Percentiles rank a stretch among this genome's conserved stretches.
Conservation (phyloP, 768 basidiomycete species). For the Boletus edulis region DNA sequence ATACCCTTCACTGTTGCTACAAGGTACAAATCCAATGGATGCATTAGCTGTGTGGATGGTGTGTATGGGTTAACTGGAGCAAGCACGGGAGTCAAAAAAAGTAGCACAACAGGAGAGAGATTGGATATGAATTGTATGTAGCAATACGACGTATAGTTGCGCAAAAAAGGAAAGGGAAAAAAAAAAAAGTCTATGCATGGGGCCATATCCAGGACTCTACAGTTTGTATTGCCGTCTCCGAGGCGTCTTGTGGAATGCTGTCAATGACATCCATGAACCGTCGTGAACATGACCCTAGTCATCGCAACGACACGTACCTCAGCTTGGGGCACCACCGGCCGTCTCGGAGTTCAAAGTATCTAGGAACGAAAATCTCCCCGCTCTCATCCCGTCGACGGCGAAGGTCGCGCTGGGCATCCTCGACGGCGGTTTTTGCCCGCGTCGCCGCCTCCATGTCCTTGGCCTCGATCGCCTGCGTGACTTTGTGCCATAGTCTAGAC, state of each 20-base stretch:
- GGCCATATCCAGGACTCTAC: constrained; percentile 82
- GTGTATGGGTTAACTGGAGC: constrained; percentile 18
- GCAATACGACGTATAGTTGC: too few relatives aligned
- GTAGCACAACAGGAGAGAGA: background rate
- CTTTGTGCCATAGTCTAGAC: constrained; percentile 62
- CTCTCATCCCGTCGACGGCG: constrained; percentile 72
- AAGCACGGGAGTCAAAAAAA: background rate
- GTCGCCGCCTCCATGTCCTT: constrained; percentile 97
- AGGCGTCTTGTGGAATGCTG: constrained; percentile 67
- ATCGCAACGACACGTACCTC: constrained; percentile 42
- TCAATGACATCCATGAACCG: background rate
- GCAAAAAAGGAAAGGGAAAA: background rate
- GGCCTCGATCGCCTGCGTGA: constrained; percentile 80
- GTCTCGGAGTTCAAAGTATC: constrained; percentile 76
- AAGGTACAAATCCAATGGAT: constrained; percentile 37
- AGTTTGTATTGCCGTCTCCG: constrained; percentile 58
- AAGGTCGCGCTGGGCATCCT: constrained; percentile 87
- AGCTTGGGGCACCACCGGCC: constrained; percentile 86
- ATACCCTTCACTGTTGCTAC: constrained; percentile 40
- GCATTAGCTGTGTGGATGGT: constrained; percentile 31
- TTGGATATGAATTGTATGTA: constrained; percentile 18
- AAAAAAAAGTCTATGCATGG: constrained; percentile 9
- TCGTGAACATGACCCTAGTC: too few relatives aligned
- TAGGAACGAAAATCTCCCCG: constrained; percentile 64
- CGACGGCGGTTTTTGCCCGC: constrained; percentile 82